phyloP scores from a whole-genome alignment of 306 rosid genomes.

The Medicago truncatula region DNA sequence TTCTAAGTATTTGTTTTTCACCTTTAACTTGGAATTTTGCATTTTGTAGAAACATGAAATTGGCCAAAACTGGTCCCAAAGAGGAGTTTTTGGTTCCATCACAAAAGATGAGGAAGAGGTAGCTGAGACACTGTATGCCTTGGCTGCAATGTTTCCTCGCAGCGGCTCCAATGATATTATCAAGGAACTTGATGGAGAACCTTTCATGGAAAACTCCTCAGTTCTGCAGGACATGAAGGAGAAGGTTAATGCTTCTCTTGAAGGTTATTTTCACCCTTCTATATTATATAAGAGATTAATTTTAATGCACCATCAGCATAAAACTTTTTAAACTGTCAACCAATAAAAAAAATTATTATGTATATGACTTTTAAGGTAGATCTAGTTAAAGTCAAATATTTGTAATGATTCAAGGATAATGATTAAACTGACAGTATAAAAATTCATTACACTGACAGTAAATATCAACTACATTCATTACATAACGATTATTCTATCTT shows the following conservation, averaged over 20 bases:
- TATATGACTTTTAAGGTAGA: background rate
- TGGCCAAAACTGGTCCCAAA: slow-evolving; percentile 41
- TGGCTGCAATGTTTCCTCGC: slow-evolving; percentile 78
- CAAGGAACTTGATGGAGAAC: slow-evolving; percentile 33
- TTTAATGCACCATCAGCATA: background rate
- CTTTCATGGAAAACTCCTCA: slow-evolving; percentile 50
- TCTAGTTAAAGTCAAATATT: too few relatives aligned
- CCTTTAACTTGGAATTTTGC: slow-evolving; percentile 40
- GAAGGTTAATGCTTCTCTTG: slow-evolving; percentile 42
- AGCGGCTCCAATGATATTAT: slow-evolving; percentile 43
- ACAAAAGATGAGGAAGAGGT: slow-evolving; percentile 96
- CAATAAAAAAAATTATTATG: too few relatives aligned
- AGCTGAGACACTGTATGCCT: slow-evolving; percentile 74
- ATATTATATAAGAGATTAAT: background rate
- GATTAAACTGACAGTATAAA: background rate
- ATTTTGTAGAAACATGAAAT: slow-evolving; percentile 60
- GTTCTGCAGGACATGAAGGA: slow-evolving; percentile 47
- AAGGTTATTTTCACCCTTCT: slow-evolving; percentile 57
- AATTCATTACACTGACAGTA: background rate
- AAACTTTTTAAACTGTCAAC: background rate
- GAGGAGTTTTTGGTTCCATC: slow-evolving; percentile 51
- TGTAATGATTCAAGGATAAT: background rate
- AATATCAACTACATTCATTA: background rate
- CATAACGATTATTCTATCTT: background rate
- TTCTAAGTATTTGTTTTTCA: slow-evolving; percentile 24